Evolutionary conservation across 202 grass and related monocot species (phyloP).

Genomic region (Saccharum hybrid): DNA sequence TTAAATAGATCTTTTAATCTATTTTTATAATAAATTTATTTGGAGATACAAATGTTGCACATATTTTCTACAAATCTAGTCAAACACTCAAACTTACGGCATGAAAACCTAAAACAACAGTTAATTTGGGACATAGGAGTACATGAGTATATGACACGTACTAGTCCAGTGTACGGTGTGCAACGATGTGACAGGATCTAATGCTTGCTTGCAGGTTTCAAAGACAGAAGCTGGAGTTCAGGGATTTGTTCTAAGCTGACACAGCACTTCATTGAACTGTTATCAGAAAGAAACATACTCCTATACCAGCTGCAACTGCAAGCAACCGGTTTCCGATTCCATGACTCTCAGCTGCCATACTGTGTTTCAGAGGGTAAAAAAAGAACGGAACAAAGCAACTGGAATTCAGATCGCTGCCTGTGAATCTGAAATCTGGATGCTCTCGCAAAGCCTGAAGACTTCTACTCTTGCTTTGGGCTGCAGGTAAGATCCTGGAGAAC

Average conservation of each 20-base stretch:
- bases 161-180: background rate
- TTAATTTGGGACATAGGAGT: too few relatives aligned
- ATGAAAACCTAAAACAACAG: too few relatives aligned
- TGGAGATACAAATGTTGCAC: too few relatives aligned
- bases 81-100: too few relatives aligned
- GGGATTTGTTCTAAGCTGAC: too few relatives aligned
- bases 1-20: too few relatives aligned
- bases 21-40: too few relatives aligned
- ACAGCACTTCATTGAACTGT: background rate
- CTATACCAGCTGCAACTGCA: background rate
- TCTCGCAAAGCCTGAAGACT: background rate
- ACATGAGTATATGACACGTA: background rate
- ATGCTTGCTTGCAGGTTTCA: too few relatives aligned
- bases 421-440: conserved; percentile 15
- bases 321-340: conserved; percentile 10
- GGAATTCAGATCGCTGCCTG: background rate
- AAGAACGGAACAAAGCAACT: too few relatives aligned
- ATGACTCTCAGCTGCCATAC: background rate
- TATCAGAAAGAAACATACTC: background rate
- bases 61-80: too few relatives aligned
- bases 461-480: background rate
- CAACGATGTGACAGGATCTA: background rate
- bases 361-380: background rate
- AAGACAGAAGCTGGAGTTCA: too few relatives aligned
- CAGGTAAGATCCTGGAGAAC: background rate